Evolutionary conservation across 768 basidiomycete species (phyloP), one percentile per base, ranked within the genome.

Genomic region (Lepiota brunneoincarnata): DNA sequence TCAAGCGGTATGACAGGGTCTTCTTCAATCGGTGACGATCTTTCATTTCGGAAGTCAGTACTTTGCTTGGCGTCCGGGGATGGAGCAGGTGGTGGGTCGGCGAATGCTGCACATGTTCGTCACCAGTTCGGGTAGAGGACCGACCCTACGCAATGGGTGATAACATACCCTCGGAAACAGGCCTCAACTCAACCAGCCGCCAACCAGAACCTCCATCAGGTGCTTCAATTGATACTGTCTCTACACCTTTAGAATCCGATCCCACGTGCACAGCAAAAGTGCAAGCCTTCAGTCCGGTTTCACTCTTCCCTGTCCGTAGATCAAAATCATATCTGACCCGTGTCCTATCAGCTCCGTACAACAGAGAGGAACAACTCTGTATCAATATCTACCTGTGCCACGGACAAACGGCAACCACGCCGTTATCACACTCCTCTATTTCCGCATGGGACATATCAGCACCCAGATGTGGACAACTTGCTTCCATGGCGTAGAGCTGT

Each of bases 381-480:
- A 11, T 23, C 21, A 20, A 47, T 17, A 57, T 74, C 40, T 43
- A 82, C 85, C 84, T 75, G 65, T 89, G 86, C 86, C 87, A 89
- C 2, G 87, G 87, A 67, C 87, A 89, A 10, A 88, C 87, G 9
- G 83, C 82, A 1, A 89, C 81, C 2, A 81, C 58, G 17, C 79
- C 77, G 11, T 67, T 70, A 45, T 84, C 84, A 56, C 77, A 83
- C 51, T 80, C 83, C 61, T 89, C 87, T n/a, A 89, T 87, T 37
- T 88, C 87, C 1, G 87, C 88, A 71, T 90, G 87, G 12, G 84
- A 86, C 67, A 91, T 75, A 51, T 91, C 88, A 18, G 88, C 89
- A 2, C 89, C 88, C 6, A 91, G 75, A 70, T 92, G 90, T 3
- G 89, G 89, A 65, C 89, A 91, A 9, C 76, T 80, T 4, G 86